Conservation (phyloP, 257 asterid genomes). For the Nicotiana sylvestris region DNA sequence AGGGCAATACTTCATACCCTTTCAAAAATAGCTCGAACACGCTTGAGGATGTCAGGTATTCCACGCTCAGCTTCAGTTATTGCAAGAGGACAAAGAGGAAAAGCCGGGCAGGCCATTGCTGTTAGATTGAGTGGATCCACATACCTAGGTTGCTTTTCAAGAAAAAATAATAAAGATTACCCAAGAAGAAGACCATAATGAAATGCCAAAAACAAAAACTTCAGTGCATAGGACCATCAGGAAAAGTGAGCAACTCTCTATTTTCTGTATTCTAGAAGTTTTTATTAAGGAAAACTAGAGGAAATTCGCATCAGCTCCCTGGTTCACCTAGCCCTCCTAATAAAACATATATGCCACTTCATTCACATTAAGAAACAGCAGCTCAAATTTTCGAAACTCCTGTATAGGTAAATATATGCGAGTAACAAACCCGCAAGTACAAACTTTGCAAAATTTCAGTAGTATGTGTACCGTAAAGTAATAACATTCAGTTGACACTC, state of each 20-base stretch:
- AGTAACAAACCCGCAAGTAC: background rate
- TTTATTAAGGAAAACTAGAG: background rate
- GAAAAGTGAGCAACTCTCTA: background rate
- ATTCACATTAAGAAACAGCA: background rate
- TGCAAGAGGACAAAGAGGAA: slow-evolving; percentile 94
- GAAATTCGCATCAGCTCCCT: background rate
- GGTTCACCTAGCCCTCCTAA: background rate
- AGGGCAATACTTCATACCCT: slow-evolving; percentile 39
- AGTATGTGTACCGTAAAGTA: background rate
- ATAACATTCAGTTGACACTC: background rate
- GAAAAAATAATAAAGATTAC: slow-evolving; percentile 5
- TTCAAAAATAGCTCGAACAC: slow-evolving; percentile 78
- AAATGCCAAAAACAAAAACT: background rate
- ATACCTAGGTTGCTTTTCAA: slow-evolving; percentile 72
- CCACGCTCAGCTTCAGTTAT: slow-evolving; percentile 99
- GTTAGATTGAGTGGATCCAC: slow-evolving; percentile 95
- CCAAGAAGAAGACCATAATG: slow-evolving; percentile 2
- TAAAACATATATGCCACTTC: background rate
- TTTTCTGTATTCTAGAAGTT: background rate
- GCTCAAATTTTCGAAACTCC: background rate
- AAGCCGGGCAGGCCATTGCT: slow-evolving; percentile 98
- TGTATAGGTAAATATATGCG: background rate
- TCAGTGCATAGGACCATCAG: background rate
- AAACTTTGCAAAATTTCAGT: background rate
- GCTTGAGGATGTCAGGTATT: slow-evolving; percentile 83